phyloP scores from a whole-genome alignment of 2,329 filamentous ascomycete species.

The Aspergillus alliaceus region DNA sequence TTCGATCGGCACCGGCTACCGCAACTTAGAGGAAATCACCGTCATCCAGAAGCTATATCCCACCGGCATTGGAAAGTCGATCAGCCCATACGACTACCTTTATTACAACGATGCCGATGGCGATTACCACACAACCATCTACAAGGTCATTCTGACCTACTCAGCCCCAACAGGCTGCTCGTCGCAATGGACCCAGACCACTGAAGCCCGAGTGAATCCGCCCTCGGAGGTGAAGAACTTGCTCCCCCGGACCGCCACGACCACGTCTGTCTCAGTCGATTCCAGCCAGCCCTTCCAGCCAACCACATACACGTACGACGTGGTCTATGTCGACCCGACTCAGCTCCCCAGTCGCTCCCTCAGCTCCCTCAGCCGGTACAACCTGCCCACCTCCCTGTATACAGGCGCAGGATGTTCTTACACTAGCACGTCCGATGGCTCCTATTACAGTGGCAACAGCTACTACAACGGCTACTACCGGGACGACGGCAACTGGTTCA shows the following conservation, averaged over 20 bases:
- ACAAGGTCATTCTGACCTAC: slow-evolving; percentile 28
- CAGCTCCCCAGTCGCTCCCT: slow-evolving; percentile 26
- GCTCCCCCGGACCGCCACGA: slow-evolving; percentile 22
- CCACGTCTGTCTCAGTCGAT: slow-evolving; percentile 24
- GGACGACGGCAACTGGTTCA: slow-evolving; percentile 21
- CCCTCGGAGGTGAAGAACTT: slow-evolving; percentile 15
- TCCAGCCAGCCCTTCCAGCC: slow-evolving; percentile 23
- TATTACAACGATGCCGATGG: slow-evolving; percentile 2
- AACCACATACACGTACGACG: slow-evolving; percentile 25
- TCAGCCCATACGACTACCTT: background rate
- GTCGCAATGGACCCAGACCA: slow-evolving; percentile 27
- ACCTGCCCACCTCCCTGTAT: slow-evolving; percentile 19
- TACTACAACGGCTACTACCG: slow-evolving; percentile 12
- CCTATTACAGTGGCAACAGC: background rate
- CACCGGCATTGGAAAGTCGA: slow-evolving; percentile 19
- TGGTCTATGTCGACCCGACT: slow-evolving; percentile 28
- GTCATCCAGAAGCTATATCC: slow-evolving; percentile 30
- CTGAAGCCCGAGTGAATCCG: slow-evolving; percentile 18
- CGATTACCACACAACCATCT: slow-evolving; percentile 20
- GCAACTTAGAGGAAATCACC: slow-evolving; percentile 19
- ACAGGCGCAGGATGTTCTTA: slow-evolving; percentile 14
- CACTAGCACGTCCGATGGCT: background rate
- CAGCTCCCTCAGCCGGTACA: slow-evolving; percentile 18
- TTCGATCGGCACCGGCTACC: slow-evolving; percentile 14
- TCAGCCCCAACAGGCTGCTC: slow-evolving; percentile 29